Base-by-base conservation (phyloP, 345 rosid genomes). In the Anacardium occidentale region DNA sequence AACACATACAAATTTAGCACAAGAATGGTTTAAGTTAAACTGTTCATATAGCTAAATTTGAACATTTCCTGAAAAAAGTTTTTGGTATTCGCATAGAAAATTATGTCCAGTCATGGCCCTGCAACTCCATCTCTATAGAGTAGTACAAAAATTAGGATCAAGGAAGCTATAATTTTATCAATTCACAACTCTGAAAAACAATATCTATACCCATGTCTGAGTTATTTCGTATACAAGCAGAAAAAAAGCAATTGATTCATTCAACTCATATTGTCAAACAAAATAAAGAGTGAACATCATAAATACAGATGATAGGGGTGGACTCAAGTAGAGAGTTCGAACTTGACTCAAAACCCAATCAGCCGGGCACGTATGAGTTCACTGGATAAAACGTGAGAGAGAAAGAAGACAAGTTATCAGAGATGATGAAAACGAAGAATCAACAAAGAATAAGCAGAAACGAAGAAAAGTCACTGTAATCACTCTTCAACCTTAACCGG, bases 401-500 rank as follows among this genome's bases (percentile, higher is more conserved):
- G n/a, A n/a, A 2, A 37, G 5, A 6, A 37, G 8, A 37, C 5
- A 34, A 52, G 61, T 24, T 25, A 24, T 20, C 64, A 0, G 10
- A 11, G 15, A 9, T 15, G 40, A 15, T 68, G 55, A 1, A 37
- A 40, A 14, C 15, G 1, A 70, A 59, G 56, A 48, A 45, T 47
- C 34, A 56, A 1, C 32, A 3, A 3, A 29, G 3, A 29, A 29
- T 29, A 29, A 29, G 1, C 3, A 1, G 2, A 3, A 29, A 3
- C 1, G 32, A 29, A 29, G 32, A 29, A 29, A 25, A 21, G 58
- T 21, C 26, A 56, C 51, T 29, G 15, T 21, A 4, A 58, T 29
- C 45, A 17, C 42, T 47, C 45, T 52, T 55, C 24, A 37, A 45
- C 29, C 57, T 82, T 74, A 86, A 3, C 84, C 81, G 10, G 77